Percentiles rank a stretch among this genome's conserved stretches.
Conservation (phyloP, 1,284 basidiomycete genomes). For the Quambalaria eucalypti region DNA sequence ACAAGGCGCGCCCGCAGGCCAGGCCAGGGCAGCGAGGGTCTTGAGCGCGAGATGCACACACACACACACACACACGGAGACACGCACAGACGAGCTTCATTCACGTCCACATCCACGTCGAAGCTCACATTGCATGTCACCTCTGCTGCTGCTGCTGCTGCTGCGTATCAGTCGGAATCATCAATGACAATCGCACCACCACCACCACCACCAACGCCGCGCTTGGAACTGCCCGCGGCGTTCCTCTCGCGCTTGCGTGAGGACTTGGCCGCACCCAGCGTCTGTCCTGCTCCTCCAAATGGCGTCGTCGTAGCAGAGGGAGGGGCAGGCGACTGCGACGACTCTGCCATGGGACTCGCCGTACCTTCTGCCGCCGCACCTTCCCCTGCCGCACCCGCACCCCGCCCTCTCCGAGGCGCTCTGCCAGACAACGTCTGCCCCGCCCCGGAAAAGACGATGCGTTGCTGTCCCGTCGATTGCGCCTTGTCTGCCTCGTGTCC, state of each 20-base stretch:
- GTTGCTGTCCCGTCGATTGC: neutral
- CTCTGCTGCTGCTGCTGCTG: too few species aligned
- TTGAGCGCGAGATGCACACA: too few species aligned
- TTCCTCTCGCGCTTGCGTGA: neutral
- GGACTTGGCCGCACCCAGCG: neutral
- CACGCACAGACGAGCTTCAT: too few species aligned
- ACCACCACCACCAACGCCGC: neutral
- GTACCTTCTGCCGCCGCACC: too few species aligned
- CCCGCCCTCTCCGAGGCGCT: neutral
- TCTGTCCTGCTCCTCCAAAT: neutral
- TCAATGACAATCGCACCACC: neutral
- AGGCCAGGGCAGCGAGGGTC: too few species aligned
- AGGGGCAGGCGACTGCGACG: too few species aligned
- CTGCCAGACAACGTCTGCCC: conserved; percentile 6
- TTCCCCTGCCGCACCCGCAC: neutral
- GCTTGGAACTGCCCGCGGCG: neutral
- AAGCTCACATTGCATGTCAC: too few species aligned
- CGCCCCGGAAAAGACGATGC: conserved; percentile 4
- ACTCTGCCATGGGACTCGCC: too few species aligned
- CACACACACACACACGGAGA: too few species aligned
- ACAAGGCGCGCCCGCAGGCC: too few species aligned
- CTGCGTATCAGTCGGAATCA: neutral
- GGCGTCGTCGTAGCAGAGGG: neutral
- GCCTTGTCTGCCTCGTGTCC: conserved; percentile 2
- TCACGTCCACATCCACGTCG: too few species aligned